Base-by-base conservation (phyloP, 2,329 filamentous ascomycete species). In the Fusarium begoniae region DNA sequence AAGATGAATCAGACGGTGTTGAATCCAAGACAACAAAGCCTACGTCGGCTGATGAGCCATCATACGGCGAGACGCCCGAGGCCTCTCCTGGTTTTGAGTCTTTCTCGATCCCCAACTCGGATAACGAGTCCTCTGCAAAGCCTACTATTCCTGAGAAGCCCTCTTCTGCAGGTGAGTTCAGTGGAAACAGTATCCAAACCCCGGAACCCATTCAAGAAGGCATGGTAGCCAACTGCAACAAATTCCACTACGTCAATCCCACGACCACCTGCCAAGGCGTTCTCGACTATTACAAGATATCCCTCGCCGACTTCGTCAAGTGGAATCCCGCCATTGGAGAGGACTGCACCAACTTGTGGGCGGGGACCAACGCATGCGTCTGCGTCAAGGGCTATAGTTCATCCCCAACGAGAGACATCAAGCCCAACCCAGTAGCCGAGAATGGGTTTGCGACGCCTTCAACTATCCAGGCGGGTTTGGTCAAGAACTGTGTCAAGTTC, bases 401-500 rank as follows among this genome's bases (percentile, higher is more conserved):
- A 13, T 37, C 58, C 4, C 6, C 17, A 14, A 32, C 22, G 1
- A 63, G 24, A 45, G 44, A 18, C 32, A 45, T 43, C 6, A 55
- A 43, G 37, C 26, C 28, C 5, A 35, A 43, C 17, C 10, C 9
- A 4, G 28, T 4, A 43, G 24, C 11, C 4, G 22, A 6, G 13
- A 40, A 62, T 15, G 24, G 22, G 13, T 18, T 51, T 6, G 32
- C 22, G 22, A 61, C 45, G 2, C 62, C 45, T 14, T 13, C 13
- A 1, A 37, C 55, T 5, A 41, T 67, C 8, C 63, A 69, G n/a
- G 28, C 26, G 5, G 66, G 66, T 3, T 47, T 69, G 55, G 48
- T 66, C 1, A 15, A 53, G n/a, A 67, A 67, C n/a, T 69, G 63
- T 26, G 60, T 67, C 5, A 67, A 61, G 5, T 69, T 69, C 7